These are phyloP conservation scores for Penicillium sp. DNA, from an alignment of 2,329 filamentous ascomycete species.

Conservation along the genomic window DNA sequence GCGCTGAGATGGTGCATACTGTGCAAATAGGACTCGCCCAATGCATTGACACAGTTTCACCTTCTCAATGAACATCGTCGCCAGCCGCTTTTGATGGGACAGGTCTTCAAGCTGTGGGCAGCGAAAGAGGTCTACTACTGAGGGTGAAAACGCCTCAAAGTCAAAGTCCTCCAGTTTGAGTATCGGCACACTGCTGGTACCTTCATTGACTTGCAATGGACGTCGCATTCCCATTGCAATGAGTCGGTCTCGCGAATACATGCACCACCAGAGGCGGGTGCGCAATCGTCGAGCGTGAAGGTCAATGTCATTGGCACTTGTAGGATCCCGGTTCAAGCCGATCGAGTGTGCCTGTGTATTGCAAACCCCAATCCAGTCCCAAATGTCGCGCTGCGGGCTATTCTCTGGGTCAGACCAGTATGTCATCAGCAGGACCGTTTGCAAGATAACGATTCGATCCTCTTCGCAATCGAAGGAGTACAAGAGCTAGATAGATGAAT, in stretches of 20 bases:
- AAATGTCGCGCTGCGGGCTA: conserved; percentile 78
- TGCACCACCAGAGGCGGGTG: conserved; percentile 91
- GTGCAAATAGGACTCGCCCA: conserved; percentile 74
- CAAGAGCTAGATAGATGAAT: conserved; percentile 53
- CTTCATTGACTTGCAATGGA: conserved; percentile 80
- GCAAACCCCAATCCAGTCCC: conserved; percentile 91
- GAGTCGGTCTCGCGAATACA: conserved; percentile 83
- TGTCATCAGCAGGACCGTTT: conserved; percentile 79
- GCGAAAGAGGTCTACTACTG: conserved; percentile 57
- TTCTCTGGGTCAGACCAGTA: conserved; percentile 93
- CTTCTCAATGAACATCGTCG: conserved; percentile 80
- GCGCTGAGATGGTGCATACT: conserved; percentile 79
- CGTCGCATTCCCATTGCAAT: conserved; percentile 84
- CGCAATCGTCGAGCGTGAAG: conserved; percentile 64
- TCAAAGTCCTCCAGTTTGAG: conserved; percentile 74
- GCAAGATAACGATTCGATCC: conserved; percentile 75
- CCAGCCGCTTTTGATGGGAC: conserved; percentile 67
- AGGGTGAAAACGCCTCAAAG: conserved; percentile 58
- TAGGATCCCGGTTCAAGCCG: conserved; percentile 69
- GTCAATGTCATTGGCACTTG: conserved; percentile 56
- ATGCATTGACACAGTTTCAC: conserved; percentile 80
- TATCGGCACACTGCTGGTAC: conserved; percentile 89
- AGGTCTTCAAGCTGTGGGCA: conserved; percentile 65
- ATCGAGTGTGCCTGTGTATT: conserved; percentile 84
- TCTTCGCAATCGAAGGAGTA: conserved; percentile 90